Conservation (phyloP, 345 rosid genomes). For the Hibiscus trionum region DNA sequence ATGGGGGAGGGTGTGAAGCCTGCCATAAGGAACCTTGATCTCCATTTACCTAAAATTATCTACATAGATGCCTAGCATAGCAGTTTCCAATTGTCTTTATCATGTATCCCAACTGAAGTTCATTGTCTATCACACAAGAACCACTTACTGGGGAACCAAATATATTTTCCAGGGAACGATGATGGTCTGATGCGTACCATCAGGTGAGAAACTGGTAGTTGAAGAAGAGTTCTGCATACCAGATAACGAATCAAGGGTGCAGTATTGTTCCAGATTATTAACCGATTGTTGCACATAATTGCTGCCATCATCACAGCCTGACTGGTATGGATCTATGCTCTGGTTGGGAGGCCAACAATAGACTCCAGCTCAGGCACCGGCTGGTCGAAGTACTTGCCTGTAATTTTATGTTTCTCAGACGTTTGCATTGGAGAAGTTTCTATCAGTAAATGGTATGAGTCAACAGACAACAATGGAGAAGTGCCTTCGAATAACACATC, state of each 20-base stretch:
- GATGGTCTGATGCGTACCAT: conserved; percentile 30
- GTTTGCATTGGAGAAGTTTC: not conserved
- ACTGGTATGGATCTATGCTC: conserved; percentile 13
- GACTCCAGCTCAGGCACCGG: not conserved
- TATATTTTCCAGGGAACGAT: conserved; percentile 38
- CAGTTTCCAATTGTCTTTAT: conserved; percentile 64
- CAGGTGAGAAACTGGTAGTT: conserved; percentile 49
- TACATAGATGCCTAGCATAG: conserved; percentile 40
- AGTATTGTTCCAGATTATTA: conserved; percentile 38
- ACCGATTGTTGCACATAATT: conserved; percentile 30
- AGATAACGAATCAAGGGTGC: conserved; percentile 53
- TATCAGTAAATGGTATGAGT: not conserved
- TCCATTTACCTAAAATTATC: not conserved
- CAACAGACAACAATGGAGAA: not conserved
- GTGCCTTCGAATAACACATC: not conserved
- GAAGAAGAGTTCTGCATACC: conserved; percentile 38
- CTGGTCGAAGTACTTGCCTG: not conserved
- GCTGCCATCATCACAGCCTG: conserved; percentile 20
- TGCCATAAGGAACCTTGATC: not conserved
- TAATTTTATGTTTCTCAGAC: not conserved
- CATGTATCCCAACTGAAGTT: conserved; percentile 43
- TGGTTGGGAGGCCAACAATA: conserved; percentile 33
- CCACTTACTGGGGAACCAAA: conserved; percentile 46
- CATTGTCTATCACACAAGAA: conserved; percentile 43
- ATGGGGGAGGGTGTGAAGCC: not conserved